A percentile compares a stretch with the other conserved stretches of the same genome.
phyloP scores from a whole-genome alignment of 345 rosid species.

The Euclidium syriacum region DNA sequence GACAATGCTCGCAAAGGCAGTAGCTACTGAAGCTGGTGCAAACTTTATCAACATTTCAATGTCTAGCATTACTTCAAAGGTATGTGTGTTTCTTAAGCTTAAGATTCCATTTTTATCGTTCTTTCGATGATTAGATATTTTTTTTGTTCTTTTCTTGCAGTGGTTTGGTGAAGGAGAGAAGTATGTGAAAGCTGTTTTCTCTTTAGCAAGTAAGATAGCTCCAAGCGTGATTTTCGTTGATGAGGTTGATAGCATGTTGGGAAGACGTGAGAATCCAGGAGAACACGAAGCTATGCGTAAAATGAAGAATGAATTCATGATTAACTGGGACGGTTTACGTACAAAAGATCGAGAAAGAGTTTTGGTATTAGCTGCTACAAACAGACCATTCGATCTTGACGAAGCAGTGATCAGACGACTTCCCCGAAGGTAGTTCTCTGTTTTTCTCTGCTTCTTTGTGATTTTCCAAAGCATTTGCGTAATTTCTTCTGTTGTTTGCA shows the following conservation, averaged over 20 bases:
- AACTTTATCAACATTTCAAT: conserved; percentile 95
- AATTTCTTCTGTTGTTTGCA: conserved; percentile 27
- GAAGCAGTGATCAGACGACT: conserved; percentile 98
- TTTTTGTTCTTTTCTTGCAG: conserved; percentile 51
- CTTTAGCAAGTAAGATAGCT: conserved; percentile 97
- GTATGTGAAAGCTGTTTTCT: conserved; percentile 96
- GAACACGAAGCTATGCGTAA: conserved; percentile 99
- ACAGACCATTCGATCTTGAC: conserved; percentile 94
- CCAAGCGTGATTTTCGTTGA: conserved; percentile 95
- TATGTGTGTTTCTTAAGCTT: conserved; percentile 11
- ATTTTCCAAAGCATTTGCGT: background rate
- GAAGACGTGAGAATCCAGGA: conserved; percentile 95
- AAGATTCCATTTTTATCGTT: no score
- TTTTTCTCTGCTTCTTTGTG: background rate
- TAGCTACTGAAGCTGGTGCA: conserved; percentile 98
- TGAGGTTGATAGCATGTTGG: conserved; percentile 99
- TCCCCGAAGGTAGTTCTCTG: conserved; percentile 59
- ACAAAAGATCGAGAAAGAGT: conserved; percentile 97
- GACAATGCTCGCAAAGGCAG: conserved; percentile 99
- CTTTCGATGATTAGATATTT: no score
- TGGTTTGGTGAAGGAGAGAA: conserved; percentile 99
- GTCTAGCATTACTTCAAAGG: conserved; percentile 99
- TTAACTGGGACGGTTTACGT: conserved; percentile 94
- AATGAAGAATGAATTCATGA: conserved; percentile 99
- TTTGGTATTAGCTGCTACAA: conserved; percentile 89